Evolutionary conservation across 805 yeast species (phyloP), one percentile per base, ranked within the genome.

Genomic region (Ogataea henricii): DNA sequence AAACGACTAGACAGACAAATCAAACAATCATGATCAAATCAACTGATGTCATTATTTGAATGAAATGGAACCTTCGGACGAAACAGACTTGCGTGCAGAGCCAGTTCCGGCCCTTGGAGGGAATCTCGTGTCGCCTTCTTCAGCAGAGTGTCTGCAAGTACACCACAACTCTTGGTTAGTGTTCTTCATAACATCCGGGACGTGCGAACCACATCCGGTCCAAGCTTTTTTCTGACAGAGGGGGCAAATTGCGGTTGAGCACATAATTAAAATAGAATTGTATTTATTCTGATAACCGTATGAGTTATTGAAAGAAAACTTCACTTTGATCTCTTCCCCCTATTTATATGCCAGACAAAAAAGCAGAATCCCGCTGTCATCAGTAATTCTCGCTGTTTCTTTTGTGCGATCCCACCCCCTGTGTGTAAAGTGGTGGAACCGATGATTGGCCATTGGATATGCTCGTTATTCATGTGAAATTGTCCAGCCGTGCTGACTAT

Each of bases 21-120:
- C 25, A 20, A 35, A 23, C 6, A 5, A 16, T 7, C 35, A n/a
- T 16, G 9, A 9, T 32, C 33, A 29, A 23, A 21, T 25, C 26
- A 23, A n/a, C n/a, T 23, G 26, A 9, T 9, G 9, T 10, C 29
- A 23, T 18, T 20, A 39, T 27, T 20, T 39, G 33, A 39, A 39
- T n/a, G 33, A 25, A 17, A 39, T 23, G 16, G 61, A 52, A 16
- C 56, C 49, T 17, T 52, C 59, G 13, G 64, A 60, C 9, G 64
- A 60, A 18, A 64, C 53, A 10, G 66, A 63, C 43, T 58, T 62
- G 65, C 72, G 66, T 18, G 79, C 78, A 47, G 73, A 72, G 1
- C 87, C 87, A 13, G 84, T 78, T n/a, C 84, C 81, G 1, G 86
- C 85, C 57, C 62, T 73, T 47, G 87, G 87, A 20, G 87, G 87